Base-by-base conservation (phyloP, 2,329 filamentous ascomycete genomes). In the Biscogniauxia marginata region DNA sequence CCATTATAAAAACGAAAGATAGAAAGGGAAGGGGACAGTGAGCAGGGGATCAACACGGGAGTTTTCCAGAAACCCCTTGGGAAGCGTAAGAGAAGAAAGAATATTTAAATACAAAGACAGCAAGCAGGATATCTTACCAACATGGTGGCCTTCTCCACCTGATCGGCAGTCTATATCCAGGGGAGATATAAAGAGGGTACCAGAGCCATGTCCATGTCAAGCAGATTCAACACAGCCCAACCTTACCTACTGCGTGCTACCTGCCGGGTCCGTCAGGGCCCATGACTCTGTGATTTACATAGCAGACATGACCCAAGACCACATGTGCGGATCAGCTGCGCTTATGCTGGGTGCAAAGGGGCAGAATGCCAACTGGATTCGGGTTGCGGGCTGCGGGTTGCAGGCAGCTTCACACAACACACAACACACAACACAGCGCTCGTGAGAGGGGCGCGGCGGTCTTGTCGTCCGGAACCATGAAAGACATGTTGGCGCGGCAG, bases 1-100 rank as follows among this genome's bases (percentile, higher is more conserved):
- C 68, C 69, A 71, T 71, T 47, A 52, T 56, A 55, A 24, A 22
- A 46, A 50, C 55, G 22, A 44, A 50, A 49, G 23, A 30, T n/a
- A 25, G 19, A 23, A 22, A 49, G 21, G 6, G 20, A 49, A 60
- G 48, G 45, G 44, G 44, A 24, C 48, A 11, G 16, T 47, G 47
- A 47, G 50, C 52, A 49, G 43, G 30, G 50, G 46, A 44, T 13
- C 16, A 58, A n/a, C 30, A 39, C 30, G n/a, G n/a, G 30, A 56
- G 56, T 50, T 56, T 57, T 59, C 59, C 57, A 60, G 61, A 62
- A 63, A 62, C 55, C 49, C 55, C 21, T 44, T 21, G 50, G 51
- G 48, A 44, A 13, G 39, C 23, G 39, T 50, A 51, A 49, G 48
- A n/a, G 43, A 25, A 43, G 23, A 34, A 55, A 54, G 49, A 11